Conservation (phyloP, 2,329 filamentous ascomycete species). For the Simplicillium sp. region DNA sequence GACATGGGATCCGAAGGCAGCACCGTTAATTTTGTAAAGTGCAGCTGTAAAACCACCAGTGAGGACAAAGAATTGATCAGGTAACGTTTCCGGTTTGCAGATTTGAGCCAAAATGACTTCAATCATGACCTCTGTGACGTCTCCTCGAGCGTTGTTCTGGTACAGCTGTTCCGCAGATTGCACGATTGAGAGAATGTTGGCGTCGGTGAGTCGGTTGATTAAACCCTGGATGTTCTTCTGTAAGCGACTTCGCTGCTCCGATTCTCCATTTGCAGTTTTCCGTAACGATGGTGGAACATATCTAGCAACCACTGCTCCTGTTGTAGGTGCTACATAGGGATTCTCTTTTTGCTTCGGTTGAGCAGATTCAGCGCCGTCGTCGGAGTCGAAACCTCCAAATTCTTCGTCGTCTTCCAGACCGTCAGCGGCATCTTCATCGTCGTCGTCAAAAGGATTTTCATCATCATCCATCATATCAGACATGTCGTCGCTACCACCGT, state of each 20-base stretch:
- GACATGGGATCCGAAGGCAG: constrained; percentile 82
- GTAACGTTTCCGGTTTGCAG: constrained; percentile 65
- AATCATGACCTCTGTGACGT: constrained; percentile 73
- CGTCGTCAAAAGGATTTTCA: constrained; percentile 14
- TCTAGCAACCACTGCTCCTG: constrained; percentile 45
- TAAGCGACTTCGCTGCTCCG: constrained; percentile 59
- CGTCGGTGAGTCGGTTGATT: constrained; percentile 86
- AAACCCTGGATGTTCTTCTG: constrained; percentile 77
- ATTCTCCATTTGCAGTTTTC: constrained; percentile 50
- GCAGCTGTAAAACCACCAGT: constrained; percentile 85
- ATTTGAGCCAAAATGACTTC: constrained; percentile 72
- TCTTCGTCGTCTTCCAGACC: constrained; percentile 18
- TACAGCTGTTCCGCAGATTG: constrained; percentile 78
- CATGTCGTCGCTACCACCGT: constrained; percentile 14
- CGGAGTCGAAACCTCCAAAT: constrained; percentile 30
- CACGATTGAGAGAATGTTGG: constrained; percentile 78
- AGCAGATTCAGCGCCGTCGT: constrained; percentile 19
- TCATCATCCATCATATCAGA: constrained; percentile 22
- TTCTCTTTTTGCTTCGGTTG: constrained; percentile 60
- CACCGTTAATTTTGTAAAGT: constrained; percentile 77
- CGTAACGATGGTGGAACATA: constrained; percentile 86
- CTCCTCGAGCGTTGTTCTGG: constrained; percentile 72
- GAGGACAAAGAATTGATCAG: constrained; percentile 84
- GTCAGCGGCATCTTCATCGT: constrained; percentile 19
- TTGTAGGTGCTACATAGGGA: constrained; percentile 70